phyloP scores from a whole-genome alignment of 176 grass and related monocot genomes.

The Hordeum marinum region DNA sequence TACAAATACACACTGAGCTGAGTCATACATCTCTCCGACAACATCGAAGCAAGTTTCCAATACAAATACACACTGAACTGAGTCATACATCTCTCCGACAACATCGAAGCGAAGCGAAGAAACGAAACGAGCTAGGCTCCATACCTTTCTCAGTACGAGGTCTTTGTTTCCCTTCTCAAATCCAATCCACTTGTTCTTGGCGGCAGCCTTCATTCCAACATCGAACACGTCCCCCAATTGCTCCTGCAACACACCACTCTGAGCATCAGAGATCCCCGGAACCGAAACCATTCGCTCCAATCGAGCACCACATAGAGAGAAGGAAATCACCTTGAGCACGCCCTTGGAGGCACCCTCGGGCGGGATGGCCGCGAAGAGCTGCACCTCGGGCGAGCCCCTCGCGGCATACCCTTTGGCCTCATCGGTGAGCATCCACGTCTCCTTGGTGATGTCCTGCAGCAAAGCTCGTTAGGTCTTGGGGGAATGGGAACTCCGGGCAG shows the following conservation, averaged over 20 bases:
- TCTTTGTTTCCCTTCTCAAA: constrained; percentile 65
- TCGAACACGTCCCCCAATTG: constrained; percentile 49
- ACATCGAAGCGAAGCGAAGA: background rate
- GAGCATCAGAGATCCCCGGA: constrained; percentile 8
- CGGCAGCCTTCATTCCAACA: constrained; percentile 58
- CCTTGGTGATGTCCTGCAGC: constrained; percentile 66
- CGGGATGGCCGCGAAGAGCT: constrained; percentile 61
- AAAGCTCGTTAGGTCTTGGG: background rate
- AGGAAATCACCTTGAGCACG: constrained; percentile 56
- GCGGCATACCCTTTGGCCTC: constrained; percentile 73
- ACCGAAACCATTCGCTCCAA: constrained; percentile 3
- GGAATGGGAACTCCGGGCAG: background rate
- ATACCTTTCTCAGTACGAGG: constrained; percentile 57
- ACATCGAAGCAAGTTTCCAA: background rate
- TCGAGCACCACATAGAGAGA: background rate
- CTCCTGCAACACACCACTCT: constrained; percentile 36
- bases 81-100: background rate
- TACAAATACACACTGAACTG: background rate
- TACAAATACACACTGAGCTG: background rate
- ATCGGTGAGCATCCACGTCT: constrained; percentile 67
- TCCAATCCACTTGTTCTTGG: constrained; percentile 67
- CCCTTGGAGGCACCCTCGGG: constrained; percentile 56
- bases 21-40: background rate
- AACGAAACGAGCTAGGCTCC: background rate
- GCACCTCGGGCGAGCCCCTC: constrained; percentile 71